phyloP scores from a whole-genome alignment of 495 filamentous ascomycete genomes.

The Trichoderma orchidacearum region DNA sequence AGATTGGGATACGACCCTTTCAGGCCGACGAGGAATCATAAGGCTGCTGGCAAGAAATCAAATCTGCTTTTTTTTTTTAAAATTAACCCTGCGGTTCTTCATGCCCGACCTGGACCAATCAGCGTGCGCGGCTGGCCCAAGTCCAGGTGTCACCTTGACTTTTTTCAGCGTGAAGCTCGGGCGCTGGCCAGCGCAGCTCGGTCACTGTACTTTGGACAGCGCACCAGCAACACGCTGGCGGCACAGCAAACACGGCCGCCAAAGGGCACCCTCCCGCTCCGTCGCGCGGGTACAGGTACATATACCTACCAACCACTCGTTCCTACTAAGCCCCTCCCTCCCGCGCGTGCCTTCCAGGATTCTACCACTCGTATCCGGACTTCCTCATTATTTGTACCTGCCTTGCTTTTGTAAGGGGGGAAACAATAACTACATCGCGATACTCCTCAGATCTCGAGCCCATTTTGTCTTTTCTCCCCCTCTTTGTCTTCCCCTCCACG shows the following conservation, averaged over 20 bases:
- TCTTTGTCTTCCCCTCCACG: background rate
- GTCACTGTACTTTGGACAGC: slow-evolving; percentile 1
- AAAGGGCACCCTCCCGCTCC: no score
- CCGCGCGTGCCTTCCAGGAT: background rate
- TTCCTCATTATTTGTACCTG: background rate
- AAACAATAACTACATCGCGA: slow-evolving; percentile 1
- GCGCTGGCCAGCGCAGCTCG: background rate
- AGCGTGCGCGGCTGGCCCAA: background rate
- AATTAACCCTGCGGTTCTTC: background rate
- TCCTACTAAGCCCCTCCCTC: background rate
- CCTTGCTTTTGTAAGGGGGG: background rate
- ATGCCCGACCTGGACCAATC: background rate
- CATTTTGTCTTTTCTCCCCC: background rate
- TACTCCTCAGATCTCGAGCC: background rate
- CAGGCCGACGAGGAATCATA: background rate
- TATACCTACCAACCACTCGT: no score
- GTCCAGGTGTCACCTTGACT: background rate
- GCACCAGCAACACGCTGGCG: background rate
- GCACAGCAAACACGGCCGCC: background rate
- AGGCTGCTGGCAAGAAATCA: background rate
- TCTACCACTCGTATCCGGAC: background rate
- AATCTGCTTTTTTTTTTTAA: no score
- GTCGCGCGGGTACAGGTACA: background rate
- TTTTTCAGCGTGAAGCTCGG: background rate
- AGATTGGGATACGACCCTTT: background rate